A percentile compares a stretch with the other conserved stretches of the same genome.
Evolutionary conservation across 1,139 yeast genomes (phyloP).

Genomic region (Yamadazyma taylorii): DNA sequence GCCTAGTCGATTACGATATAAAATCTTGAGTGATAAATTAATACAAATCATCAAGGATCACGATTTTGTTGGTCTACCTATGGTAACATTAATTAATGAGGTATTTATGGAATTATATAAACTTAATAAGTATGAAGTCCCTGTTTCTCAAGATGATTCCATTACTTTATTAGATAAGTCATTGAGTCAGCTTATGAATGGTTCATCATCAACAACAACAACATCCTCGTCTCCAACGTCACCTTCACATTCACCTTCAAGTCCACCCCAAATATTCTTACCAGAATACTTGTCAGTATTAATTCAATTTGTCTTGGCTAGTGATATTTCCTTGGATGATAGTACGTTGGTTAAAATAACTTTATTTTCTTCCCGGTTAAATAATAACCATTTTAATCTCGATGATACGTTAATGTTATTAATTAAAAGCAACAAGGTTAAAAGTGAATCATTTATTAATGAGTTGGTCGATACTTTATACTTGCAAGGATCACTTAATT

Average conservation of each 20-base stretch:
- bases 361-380: conserved; percentile 21
- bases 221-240: no score
- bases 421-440: conserved; percentile 12
- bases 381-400: conserved; percentile 7
- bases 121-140: conserved; percentile 4
- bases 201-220: conserved; percentile 14
- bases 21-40: conserved; percentile 21
- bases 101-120: conserved; percentile 16
- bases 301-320: conserved; percentile 14
- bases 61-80: conserved; percentile 4
- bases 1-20: conserved; percentile 17
- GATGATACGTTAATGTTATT: conserved; percentile 15
- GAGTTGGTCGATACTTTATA: conserved; percentile 23
- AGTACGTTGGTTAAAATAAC: conserved; percentile 10
- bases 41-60: conserved; percentile 13
- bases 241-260: no score
- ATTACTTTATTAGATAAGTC: conserved; percentile 10
- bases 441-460: conserved; percentile 20
- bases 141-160: neutral
- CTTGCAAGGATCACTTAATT: conserved; percentile 15
- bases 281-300: conserved; percentile 32
- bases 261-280: no score
- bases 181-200: conserved; percentile 5
- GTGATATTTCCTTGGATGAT: conserved; percentile 6
- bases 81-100: conserved; percentile 9